Evolutionary conservation across 768 basidiomycete genomes (phyloP), one percentile per base, ranked within the genome.

Genomic region (Pleurotus djamor): DNA sequence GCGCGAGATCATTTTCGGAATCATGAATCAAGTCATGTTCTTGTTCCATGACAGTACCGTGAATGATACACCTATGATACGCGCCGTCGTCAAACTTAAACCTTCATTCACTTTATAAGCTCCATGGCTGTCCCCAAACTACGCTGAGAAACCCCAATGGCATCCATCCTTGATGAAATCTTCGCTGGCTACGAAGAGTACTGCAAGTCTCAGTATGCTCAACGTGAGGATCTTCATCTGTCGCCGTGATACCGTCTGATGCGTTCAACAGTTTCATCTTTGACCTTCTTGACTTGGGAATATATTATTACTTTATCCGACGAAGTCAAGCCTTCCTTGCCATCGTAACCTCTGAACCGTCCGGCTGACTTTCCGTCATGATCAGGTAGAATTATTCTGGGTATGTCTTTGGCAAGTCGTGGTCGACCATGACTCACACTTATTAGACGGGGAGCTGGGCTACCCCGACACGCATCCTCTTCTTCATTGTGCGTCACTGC

Each of bases 381-480:
- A 32, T 7, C 33, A 52, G 51, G 32, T 52, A 6, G 28, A n/a
- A 36, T 35, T 52, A 34, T 52, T 52, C 33, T 52, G 51, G 51
- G 51, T 52, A 14, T 35, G 51, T 35, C 5, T 8, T 10, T 35
- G 1, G n/a, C n/a, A n/a, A n/a, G n/a, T n/a, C n/a, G n/a, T n/a
- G n/a, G n/a, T n/a, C n/a, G n/a, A n/a, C n/a, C n/a, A n/a, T n/a
- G n/a, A n/a, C n/a, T n/a, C n/a, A n/a, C n/a, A n/a, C n/a, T n/a
- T n/a, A n/a, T n/a, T 52, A 52, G 51, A 52, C 51, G n/a, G 51
- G 51, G 14, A 12, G 36, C 14, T 52, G 51, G 51, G 7, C 51
- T 12, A 35, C 34, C 36, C 32, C 51, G 9, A n/a, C n/a, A n/a
- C 51, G 34, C 14, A 21, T 36, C 34, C 33, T 52, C 4, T 52